A percentile compares a stretch with the other conserved stretches of the same genome.
Conservation (phyloP, 2,329 filamentous ascomycete genomes). For the Penicillium sp. region DNA sequence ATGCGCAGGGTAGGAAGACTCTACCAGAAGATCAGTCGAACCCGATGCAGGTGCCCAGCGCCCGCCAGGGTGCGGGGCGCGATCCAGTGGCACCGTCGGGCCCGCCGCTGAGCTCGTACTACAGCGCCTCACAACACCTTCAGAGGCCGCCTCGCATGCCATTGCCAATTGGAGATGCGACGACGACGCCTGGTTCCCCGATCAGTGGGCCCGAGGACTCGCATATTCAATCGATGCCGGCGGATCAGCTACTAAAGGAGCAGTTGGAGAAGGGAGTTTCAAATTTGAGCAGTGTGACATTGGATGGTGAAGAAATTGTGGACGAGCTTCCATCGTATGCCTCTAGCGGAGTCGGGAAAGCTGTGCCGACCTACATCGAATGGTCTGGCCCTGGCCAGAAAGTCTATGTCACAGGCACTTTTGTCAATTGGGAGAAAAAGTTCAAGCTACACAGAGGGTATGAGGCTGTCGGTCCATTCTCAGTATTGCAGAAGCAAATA, state of each 20-base stretch:
- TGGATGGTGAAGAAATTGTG: constrained; percentile 67
- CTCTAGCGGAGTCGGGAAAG: constrained; percentile 67
- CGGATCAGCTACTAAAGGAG: constrained; percentile 42
- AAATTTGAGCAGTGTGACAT: constrained; percentile 49
- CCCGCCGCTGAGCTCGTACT: constrained; percentile 46
- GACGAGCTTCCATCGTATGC: constrained; percentile 63
- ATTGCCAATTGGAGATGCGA: constrained; percentile 87
- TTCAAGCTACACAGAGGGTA: constrained; percentile 80
- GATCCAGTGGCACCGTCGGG: constrained; percentile 37
- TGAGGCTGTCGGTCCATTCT: constrained; percentile 37
- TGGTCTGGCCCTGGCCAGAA: constrained; percentile 81
- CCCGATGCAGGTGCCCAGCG: constrained; percentile 35
- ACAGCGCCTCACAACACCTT: constrained; percentile 37
- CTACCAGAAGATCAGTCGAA: constrained; percentile 32
- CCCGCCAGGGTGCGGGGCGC: constrained; percentile 24
- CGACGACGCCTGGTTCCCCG: constrained; percentile 82
- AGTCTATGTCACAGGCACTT: constrained; percentile 94
- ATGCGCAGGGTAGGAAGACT: constrained; percentile 18
- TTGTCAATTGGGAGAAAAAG: constrained; percentile 95
- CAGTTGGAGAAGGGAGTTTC: constrained; percentile 51
- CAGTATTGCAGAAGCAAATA: background rate
- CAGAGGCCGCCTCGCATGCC: constrained; percentile 75
- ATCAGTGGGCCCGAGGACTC: constrained; percentile 67
- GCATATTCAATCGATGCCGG: constrained; percentile 42
- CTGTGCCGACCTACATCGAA: constrained; percentile 77